Percentiles rank a stretch among this genome's conserved stretches.
These are phyloP conservation scores for Rhodamnia argentea DNA, from an alignment of 345 rosid genomes.

Conservation along the genomic window DNA sequence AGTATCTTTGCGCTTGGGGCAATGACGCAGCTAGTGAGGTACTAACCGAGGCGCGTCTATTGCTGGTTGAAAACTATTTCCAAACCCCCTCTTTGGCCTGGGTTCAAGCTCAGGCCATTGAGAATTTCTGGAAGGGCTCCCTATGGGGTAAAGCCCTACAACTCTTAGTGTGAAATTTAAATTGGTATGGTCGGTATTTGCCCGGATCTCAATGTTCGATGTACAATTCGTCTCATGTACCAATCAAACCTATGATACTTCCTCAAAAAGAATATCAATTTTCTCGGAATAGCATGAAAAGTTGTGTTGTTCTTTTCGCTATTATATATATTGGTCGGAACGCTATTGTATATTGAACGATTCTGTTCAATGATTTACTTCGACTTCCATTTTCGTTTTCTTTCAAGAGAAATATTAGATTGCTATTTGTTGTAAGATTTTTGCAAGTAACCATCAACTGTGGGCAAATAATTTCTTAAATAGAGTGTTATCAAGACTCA, in stretches of 20 bases:
- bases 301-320: no score
- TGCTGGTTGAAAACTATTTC: constrained; percentile 42
- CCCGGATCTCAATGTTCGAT: not conserved
- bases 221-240: not conserved
- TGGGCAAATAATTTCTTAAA: no score
- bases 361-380: no score
- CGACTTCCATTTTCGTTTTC: no score
- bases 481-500: no score
- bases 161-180: not conserved
- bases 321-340: no score
- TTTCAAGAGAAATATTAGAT: no score
- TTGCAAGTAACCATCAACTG: no score
- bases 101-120: constrained; percentile 8
- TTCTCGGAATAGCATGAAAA: not conserved
- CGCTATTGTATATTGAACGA: no score
- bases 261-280: not conserved
- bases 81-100: constrained; percentile 30
- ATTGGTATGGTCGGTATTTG: no score
- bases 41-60: constrained; percentile 27
- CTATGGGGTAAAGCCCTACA: constrained; percentile 14
- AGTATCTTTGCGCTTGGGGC: constrained; percentile 22
- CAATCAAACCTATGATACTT: not conserved
- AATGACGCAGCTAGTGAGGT: constrained; percentile 35
- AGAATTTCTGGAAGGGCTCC: constrained; percentile 41
- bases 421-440: no score